These are phyloP conservation scores for Dictyophora rubrovolvata DNA, from an alignment of 768 basidiomycete species.

Conservation along the genomic window DNA sequence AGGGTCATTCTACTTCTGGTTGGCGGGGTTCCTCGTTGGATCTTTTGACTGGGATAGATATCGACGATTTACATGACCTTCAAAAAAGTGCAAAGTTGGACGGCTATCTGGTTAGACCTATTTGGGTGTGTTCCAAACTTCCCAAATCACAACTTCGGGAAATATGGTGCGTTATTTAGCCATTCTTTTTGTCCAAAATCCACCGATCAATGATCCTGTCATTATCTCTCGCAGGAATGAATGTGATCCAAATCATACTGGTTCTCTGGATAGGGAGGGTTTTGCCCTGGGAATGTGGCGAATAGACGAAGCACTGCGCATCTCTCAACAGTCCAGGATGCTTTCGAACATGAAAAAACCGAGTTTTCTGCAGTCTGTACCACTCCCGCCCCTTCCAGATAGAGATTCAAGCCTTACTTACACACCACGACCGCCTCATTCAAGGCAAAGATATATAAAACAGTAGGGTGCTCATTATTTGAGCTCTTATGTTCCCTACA, in stretches of 20 bases:
- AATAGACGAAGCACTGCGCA: constrained; percentile 74
- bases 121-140: constrained; percentile 57
- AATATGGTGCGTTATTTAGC: constrained; percentile 48
- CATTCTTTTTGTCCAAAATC: background rate
- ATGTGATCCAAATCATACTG: constrained; percentile 46
- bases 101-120: constrained; percentile 42
- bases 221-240: constrained; percentile 42
- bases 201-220: background rate
- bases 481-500: no score
- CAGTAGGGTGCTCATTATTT: no score
- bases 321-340: constrained; percentile 29
- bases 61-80: constrained; percentile 26
- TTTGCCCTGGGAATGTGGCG: constrained; percentile 80
- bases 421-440: background rate
- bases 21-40: constrained; percentile 71
- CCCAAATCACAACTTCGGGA: constrained; percentile 40
- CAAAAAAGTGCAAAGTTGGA: constrained; percentile 39
- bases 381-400: no score
- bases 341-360: no score
- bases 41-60: constrained; percentile 30
- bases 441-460: background rate
- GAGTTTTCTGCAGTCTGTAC: no score
- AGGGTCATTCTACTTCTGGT: constrained; percentile 49
- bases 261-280: constrained; percentile 51
- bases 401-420: no score